Evolutionary conservation across 2,329 filamentous ascomycete species (phyloP), one percentile per base, ranked within the genome.

Genomic region (Fusarium tupiense): DNA sequence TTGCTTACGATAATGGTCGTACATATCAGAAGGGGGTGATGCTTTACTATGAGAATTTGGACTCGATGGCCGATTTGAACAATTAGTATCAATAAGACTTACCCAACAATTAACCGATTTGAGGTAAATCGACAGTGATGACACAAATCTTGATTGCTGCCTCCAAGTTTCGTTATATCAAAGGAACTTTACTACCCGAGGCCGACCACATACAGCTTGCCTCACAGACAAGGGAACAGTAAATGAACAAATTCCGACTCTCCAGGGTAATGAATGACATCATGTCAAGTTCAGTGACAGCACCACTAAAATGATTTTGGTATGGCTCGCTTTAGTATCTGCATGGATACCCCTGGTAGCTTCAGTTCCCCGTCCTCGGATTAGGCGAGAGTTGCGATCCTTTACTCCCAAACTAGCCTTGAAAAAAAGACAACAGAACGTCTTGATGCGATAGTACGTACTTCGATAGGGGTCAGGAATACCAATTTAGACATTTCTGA

Each of bases 61-160:
- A 35, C 13, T 35, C 2, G 13, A 35, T 35, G 6, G 7, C 14
- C 2, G 14, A 14, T 16, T 16, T 35, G 33, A 16, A 14, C 7
- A 16, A 6, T 35, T 35, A 35, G 29, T 31, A 10, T 31, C 12
- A 10, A 10, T 4, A 12, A 31, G 3, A 41, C 3, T 22, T 22
- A 41, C 4, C 6, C 13, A 22, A 41, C 8, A 20, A 41, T 9
- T 0, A 6, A 5, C 20, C 38, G 14, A 14, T 8, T 3, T 8
- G 38, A 41, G 7, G 13, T 13, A 40, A 8, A 3, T 14, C 2
- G 20, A 22, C 0, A 12, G 38, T 0, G 0, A 6, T 41, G 8
- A 6, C 6, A 22, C 19, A 10, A 19, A 37, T 19, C 1, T 17
- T 9, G 17, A 37, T 17, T 1, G 3, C 16, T 19, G 17, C 16